Percentiles rank a stretch among this genome's conserved stretches.
Conservation (phyloP, 2,329 filamentous ascomycete genomes). For the Penicillium frequentans region DNA sequence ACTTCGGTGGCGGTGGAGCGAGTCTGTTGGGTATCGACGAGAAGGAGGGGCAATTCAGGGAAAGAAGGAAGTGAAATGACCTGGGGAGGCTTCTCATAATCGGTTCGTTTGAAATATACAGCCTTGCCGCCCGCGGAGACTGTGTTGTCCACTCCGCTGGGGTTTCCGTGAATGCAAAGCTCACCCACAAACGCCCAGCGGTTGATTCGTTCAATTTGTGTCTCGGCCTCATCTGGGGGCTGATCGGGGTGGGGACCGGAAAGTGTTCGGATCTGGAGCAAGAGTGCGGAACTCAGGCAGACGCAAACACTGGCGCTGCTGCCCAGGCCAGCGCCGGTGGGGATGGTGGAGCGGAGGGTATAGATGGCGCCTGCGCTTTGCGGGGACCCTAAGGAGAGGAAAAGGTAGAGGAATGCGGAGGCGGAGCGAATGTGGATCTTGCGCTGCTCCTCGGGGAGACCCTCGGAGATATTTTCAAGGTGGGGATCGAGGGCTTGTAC, state of each 20-base stretch:
- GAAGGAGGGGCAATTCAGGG: constrained; percentile 83
- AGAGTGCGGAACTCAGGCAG: constrained; percentile 78
- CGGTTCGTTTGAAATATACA: constrained; percentile 80
- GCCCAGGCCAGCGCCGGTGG: constrained; percentile 85
- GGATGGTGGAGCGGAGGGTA: constrained; percentile 89
- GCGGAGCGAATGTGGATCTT: constrained; percentile 84
- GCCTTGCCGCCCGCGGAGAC: constrained; percentile 92
- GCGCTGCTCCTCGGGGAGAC: constrained; percentile 66
- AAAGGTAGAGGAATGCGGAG: constrained; percentile 86
- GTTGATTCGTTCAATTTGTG: constrained; percentile 94
- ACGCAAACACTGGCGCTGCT: constrained; percentile 94
- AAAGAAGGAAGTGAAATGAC: constrained; percentile 82
- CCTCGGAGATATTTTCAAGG: constrained; percentile 67
- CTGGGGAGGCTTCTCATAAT: constrained; percentile 73
- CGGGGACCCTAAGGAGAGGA: constrained; percentile 79
- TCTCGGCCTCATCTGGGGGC: constrained; percentile 77
- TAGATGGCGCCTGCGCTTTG: constrained; percentile 81
- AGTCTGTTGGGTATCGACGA: constrained; percentile 85
- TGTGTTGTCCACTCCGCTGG: constrained; percentile 95
- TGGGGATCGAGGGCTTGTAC: constrained; percentile 78
- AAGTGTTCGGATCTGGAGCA: constrained; percentile 84
- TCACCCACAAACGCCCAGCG: constrained; percentile 96
- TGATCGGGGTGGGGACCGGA: constrained; percentile 92
- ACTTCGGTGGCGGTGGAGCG: constrained; percentile 87
- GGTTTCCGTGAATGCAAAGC: constrained; percentile 96